These are phyloP conservation scores for Heteromeles arbutifolia DNA, from an alignment of 306 rosid genomes.

Conservation along the genomic window DNA sequence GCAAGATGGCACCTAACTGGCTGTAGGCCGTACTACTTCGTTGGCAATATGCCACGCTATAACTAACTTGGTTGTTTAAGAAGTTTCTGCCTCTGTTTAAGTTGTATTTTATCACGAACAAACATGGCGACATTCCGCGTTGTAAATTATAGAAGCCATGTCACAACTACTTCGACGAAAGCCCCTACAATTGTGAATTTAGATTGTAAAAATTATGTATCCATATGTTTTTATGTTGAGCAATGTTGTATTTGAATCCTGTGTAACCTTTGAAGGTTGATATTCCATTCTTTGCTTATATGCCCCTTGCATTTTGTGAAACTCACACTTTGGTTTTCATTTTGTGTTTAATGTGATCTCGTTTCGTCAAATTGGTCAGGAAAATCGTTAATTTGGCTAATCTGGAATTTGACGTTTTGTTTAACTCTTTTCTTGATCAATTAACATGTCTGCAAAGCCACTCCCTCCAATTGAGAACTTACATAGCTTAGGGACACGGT, in stretches of 20 bases:
- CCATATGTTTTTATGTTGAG: conserved; percentile 8
- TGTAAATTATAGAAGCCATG: conserved; percentile 36
- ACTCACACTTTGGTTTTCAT: too few relatives aligned
- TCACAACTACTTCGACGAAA: conserved; percentile 14
- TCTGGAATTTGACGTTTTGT: too few relatives aligned
- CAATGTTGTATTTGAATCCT: conserved; percentile 15
- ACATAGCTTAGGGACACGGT: too few relatives aligned
- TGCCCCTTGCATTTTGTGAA: too few relatives aligned
- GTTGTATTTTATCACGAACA: conserved; percentile 27
- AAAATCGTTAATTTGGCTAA: too few relatives aligned
- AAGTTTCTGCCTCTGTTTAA: conserved; percentile 9
- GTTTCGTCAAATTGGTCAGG: too few relatives aligned
- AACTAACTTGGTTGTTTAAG: conserved; percentile 10
- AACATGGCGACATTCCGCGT: conserved; percentile 6
- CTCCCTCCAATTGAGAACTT: too few relatives aligned
- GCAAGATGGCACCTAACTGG: conserved; percentile 74
- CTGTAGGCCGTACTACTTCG: conserved; percentile 24
- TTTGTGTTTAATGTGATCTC: background rate
- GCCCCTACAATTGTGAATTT: conserved; percentile 8
- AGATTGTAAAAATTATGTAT: conserved; percentile 13
- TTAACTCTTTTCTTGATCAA: too few relatives aligned
- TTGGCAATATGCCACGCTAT: conserved; percentile 12
- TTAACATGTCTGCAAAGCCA: too few relatives aligned
- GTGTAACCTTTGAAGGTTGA: background rate
- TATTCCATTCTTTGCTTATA: background rate